Evolutionary conservation across 345 rosid genomes (phyloP).

Genomic region (Syzygium aqueum): DNA sequence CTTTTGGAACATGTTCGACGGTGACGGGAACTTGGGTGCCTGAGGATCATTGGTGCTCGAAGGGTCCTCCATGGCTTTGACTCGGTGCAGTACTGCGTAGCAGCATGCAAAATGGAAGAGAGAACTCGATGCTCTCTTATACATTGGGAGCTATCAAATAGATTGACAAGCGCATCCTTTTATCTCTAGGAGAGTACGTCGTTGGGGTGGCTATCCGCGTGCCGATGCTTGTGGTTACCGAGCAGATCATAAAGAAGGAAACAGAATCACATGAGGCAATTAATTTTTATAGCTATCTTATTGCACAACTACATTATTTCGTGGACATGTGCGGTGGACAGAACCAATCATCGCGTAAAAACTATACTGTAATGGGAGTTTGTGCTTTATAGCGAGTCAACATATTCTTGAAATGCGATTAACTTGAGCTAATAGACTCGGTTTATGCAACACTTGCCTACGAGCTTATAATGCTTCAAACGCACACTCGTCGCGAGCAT

Average conservation of each 20-base stretch:
- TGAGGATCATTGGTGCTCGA: background rate
- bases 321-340: too few species aligned
- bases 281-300: too few species aligned
- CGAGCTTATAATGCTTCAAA: too few species aligned
- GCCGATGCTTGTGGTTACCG: background rate
- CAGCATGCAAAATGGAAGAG: background rate
- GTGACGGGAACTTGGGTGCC: background rate
- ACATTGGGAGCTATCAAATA: background rate
- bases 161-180: background rate
- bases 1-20: constrained; percentile 15
- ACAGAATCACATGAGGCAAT: too few species aligned
- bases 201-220: background rate
- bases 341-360: background rate
- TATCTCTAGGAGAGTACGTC: background rate
- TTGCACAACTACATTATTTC: too few species aligned
- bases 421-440: too few species aligned
- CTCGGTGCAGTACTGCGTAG: background rate
- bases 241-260: too few species aligned
- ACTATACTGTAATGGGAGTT: too few species aligned
- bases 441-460: too few species aligned
- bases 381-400: too few species aligned
- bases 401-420: too few species aligned
- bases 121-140: background rate
- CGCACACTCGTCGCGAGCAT: too few species aligned
- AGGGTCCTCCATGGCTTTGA: background rate